Percentiles rank a stretch among this genome's conserved stretches.
phyloP scores from a whole-genome alignment of 2,329 filamentous ascomycete species.

The Penicillium sp. region DNA sequence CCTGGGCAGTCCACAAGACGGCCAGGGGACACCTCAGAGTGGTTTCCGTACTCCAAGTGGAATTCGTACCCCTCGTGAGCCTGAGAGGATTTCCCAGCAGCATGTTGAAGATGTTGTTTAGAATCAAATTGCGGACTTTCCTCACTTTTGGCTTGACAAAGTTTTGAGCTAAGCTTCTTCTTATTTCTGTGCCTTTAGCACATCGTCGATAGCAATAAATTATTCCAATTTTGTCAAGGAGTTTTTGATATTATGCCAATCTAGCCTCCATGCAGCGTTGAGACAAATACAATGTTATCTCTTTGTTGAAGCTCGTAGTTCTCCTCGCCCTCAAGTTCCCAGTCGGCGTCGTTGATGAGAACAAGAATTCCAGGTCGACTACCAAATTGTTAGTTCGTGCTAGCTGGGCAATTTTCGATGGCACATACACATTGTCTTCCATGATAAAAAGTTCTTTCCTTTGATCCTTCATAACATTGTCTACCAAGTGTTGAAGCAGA shows the following conservation, averaged over 20 bases:
- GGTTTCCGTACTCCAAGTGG: slow-evolving; percentile 36
- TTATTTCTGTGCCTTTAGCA: slow-evolving; percentile 12
- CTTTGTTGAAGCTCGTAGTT: slow-evolving; percentile 78
- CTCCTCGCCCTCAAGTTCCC: slow-evolving; percentile 96
- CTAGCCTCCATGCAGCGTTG: slow-evolving; percentile 90
- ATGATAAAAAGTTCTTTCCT: slow-evolving; percentile 89
- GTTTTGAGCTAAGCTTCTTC: neutral
- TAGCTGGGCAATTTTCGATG: neutral
- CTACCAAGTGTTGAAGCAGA: slow-evolving; percentile 78
- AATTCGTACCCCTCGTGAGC: slow-evolving; percentile 45
- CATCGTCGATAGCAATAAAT: slow-evolving; percentile 5
- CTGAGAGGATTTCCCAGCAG: slow-evolving; percentile 49
- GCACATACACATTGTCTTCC: slow-evolving; percentile 80
- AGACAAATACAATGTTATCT: slow-evolving; percentile 94
- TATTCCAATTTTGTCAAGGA: slow-evolving; percentile 1
- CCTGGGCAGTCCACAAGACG: slow-evolving; percentile 44
- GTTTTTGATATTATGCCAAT: slow-evolving; percentile 1
- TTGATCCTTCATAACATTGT: slow-evolving; percentile 81
- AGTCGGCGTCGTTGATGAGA: slow-evolving; percentile 96
- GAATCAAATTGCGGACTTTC: neutral
- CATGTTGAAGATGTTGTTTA: slow-evolving; percentile 51
- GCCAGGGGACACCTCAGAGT: slow-evolving; percentile 49
- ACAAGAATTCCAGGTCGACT: slow-evolving; percentile 95
- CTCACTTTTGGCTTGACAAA: neutral
- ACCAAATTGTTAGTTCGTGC: slow-evolving; percentile 17